Evolutionary conservation across 176 grass and related monocot genomes (phyloP).

Genomic region (Carex littledalei): DNA sequence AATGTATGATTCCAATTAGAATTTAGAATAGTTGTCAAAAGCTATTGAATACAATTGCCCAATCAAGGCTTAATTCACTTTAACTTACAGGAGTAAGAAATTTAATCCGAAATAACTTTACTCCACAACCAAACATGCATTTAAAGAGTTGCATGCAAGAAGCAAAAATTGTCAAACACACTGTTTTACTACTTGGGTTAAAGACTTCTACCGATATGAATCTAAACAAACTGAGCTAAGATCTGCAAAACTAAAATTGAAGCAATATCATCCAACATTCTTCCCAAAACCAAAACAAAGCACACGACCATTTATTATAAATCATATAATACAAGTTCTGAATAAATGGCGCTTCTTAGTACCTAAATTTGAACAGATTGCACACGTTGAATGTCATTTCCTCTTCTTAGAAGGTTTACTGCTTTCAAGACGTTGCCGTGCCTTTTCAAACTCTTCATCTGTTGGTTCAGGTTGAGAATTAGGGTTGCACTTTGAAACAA

Average conservation of each 20-base stretch:
- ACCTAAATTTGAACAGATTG: background rate
- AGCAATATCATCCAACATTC: background rate
- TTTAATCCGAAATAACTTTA: too few species aligned
- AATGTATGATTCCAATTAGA: too few species aligned
- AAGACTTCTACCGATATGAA: background rate
- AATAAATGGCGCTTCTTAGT: background rate
- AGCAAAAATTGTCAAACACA: background rate
- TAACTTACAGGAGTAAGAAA: too few species aligned
- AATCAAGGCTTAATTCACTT: too few species aligned
- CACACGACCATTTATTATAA: background rate
- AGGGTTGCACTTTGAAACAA: constrained; percentile 62
- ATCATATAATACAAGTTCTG: background rate
- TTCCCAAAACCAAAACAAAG: background rate
- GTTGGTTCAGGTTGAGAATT: constrained; percentile 54
- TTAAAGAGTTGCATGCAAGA: background rate
- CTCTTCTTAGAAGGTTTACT: constrained; percentile 16
- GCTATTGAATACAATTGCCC: too few species aligned
- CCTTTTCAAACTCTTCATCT: constrained; percentile 75
- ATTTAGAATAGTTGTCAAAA: too few species aligned
- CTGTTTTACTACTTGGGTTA: background rate
- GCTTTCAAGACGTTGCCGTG: constrained; percentile 56
- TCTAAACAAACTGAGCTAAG: background rate
- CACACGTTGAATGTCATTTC: background rate
- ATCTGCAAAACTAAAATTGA: background rate
- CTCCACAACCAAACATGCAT: too few species aligned